Evolutionary conservation across 1,284 basidiomycete genomes (phyloP), one percentile per base, ranked within the genome.

Genomic region (Ganoderma lingzhi): DNA sequence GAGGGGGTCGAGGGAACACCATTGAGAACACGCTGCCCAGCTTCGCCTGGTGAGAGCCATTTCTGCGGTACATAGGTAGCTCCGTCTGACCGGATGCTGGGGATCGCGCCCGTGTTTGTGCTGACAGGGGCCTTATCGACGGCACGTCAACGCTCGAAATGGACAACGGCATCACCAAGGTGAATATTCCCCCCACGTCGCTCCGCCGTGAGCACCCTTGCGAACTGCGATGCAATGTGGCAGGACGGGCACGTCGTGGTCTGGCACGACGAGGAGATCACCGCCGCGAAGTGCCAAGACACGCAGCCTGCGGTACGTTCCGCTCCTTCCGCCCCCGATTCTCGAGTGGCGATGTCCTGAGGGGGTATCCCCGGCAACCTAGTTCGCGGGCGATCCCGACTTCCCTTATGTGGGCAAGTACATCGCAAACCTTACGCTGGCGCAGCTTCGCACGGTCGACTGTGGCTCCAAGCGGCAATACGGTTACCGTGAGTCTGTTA

Each of bases 181-280:
- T 88, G 63, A 71, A 78, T 75, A 41, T 48, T 53, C 39, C 30
- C 39, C 30, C 55, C 14, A n/a, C 59, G 23, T 60, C 30, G 65
- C 65, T 61, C 39, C 35, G 30, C n/a, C 32, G 48, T 39, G 63
- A 56, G 39, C 66, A 14, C 32, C 58, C 62, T 64, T 59, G 23
- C 64, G 53, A 69, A 45, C 58, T 19, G 65, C 74, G 63, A 35
- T 70, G 8, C 75, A 23, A 23, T 23, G 23, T 23, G 23, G 23
- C 23, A 92, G 89, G 93, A 94, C 76, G 91, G 90, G 15, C 84
- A 87, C 58, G 88, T 92, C 12, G 83, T 95, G 53, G 91, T 95
- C 3, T 94, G 92, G 91, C 93, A 95, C 76, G 93, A 95, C 78
- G 89, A 90, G 78, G 82, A 84, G 63, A 90, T 94, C 73, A 78